These are phyloP conservation scores for Puccinia sorghi DNA, from an alignment of 1,284 basidiomycete genomes.

Conservation along the genomic window DNA sequence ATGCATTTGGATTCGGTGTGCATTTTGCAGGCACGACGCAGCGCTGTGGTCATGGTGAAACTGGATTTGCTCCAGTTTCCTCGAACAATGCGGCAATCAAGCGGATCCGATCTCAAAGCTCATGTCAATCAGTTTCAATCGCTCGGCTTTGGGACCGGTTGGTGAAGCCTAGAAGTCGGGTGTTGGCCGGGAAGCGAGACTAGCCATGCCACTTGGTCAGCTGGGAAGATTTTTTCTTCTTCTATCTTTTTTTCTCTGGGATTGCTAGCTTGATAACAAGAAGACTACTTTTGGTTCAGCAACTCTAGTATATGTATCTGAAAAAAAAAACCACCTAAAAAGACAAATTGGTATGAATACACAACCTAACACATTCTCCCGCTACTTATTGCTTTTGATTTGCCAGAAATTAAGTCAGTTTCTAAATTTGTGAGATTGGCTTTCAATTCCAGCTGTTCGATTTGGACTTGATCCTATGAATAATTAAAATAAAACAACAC, in stretches of 20 bases:
- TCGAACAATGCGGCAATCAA: no score
- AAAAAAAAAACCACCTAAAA: not conserved
- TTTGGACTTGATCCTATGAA: constrained; percentile 30
- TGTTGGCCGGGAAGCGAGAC: no score
- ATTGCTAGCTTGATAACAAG: not conserved
- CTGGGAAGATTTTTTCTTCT: no score
- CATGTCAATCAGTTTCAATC: no score
- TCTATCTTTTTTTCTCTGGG: not conserved
- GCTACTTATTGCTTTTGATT: not conserved
- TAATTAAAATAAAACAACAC: not conserved
- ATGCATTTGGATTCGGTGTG: no score
- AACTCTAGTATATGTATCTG: not conserved
- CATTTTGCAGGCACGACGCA: no score
- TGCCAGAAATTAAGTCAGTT: constrained; percentile 27
- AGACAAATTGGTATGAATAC: not conserved
- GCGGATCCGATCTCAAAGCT: no score
- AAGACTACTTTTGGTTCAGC: not conserved
- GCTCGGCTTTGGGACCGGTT: no score
- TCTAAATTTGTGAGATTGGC: constrained; percentile 35
- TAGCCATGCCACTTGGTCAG: no score
- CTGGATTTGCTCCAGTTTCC: no score
- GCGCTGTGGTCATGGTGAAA: no score
- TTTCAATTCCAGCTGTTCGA: constrained; percentile 32
- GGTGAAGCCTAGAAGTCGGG: no score
- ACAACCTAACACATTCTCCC: constrained; percentile 13